Conservation (phyloP, 352 stramenopile species). For the Globisporangium okanoganense region DNA sequence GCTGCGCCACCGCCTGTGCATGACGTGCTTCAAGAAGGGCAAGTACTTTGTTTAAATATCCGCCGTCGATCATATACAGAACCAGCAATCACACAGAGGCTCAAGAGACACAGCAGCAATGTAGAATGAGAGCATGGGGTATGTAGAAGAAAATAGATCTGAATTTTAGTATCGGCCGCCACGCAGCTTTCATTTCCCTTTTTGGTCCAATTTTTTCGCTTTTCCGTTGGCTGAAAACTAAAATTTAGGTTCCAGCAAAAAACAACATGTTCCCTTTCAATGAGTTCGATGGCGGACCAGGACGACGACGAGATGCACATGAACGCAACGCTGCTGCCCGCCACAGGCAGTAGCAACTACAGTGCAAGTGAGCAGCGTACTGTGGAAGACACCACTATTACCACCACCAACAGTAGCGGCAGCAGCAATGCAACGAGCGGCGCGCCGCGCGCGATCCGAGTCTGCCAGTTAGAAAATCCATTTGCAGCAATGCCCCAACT, state of each 20-base stretch:
- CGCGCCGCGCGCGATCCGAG: conserved; percentile 3
- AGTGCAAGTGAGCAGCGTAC: neutral
- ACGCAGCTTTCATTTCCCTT: too few species aligned
- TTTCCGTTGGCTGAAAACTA: too few species aligned
- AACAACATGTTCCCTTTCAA: conserved; percentile 5
- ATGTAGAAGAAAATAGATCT: conserved; percentile 1
- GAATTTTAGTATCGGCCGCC: neutral
- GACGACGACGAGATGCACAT: conserved; percentile 18
- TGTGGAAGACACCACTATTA: neutral
- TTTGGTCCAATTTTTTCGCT: too few species aligned
- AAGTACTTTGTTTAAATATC: conserved; percentile 82
- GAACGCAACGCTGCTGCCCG: conserved; percentile 16
- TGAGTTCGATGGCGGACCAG: conserved; percentile 1
- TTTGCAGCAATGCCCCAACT: conserved; percentile 8
- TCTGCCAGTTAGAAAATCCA: conserved; percentile 3
- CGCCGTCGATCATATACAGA: neutral
- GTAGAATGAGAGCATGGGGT: neutral
- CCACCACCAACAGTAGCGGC: neutral
- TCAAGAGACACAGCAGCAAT: neutral
- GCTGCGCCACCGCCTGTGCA: conserved; percentile 84
- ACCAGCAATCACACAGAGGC: conserved; percentile 8
- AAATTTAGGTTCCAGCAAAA: neutral
- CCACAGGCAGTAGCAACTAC: neutral
- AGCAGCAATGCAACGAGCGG: neutral
- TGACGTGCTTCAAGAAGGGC: conserved; percentile 91